These are phyloP conservation scores for Aspergillus puulaauensis DNA, from an alignment of 2,329 filamentous ascomycete species.

Conservation along the genomic window DNA sequence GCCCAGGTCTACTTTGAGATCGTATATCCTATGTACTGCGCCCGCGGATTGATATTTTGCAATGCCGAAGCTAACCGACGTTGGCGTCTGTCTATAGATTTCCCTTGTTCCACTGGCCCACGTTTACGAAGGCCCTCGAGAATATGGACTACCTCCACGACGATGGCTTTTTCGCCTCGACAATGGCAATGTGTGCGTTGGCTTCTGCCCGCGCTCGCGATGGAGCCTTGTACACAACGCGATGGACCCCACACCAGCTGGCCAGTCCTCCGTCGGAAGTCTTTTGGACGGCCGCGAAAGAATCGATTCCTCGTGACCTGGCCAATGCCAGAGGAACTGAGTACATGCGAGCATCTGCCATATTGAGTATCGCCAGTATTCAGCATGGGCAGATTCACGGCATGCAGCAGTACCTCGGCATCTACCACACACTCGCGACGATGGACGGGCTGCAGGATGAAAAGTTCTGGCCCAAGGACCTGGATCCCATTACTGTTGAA, in stretches of 20 bases:
- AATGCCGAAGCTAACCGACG: background rate
- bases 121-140: background rate
- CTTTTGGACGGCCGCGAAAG: background rate
- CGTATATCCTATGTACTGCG: constrained; percentile 1
- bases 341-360: background rate
- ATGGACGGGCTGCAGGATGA: constrained; percentile 5
- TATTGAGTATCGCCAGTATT: constrained; percentile 1
- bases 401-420: constrained; percentile 5
- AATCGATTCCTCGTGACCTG: constrained; percentile 1
- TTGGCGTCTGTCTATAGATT: background rate
- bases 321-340: background rate
- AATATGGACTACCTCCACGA: constrained; percentile 3
- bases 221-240: background rate
- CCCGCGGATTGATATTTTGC: background rate
- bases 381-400: constrained; percentile 4
- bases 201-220: constrained; percentile 1
- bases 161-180: background rate
- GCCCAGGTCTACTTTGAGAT: constrained; percentile 4
- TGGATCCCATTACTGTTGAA: background rate
- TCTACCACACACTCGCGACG: background rate
- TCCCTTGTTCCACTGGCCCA: constrained; percentile 2
- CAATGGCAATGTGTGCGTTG: constrained; percentile 6
- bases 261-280: background rate
- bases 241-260: background rate
- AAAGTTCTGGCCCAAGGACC: constrained; percentile 1